Evolutionary conservation across 345 rosid genomes (phyloP), one percentile per base, ranked within the genome.

Genomic region (Punica granatum): DNA sequence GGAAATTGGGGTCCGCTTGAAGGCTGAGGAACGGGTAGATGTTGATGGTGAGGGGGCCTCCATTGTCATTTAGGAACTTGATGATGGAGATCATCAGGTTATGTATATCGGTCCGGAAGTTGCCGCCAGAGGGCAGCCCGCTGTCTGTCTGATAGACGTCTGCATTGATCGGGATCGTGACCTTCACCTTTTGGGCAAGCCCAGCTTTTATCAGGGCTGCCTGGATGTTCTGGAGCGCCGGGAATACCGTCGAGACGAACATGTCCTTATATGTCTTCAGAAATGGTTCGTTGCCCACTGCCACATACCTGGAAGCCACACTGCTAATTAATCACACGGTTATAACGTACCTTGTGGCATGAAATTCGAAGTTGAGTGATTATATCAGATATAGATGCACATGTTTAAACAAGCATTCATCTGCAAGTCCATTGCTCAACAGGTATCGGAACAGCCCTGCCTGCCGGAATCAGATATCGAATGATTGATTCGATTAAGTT

Each of bases 1-100:
- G 97, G 81, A 92, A 92, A 70, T 88, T 59, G 3, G 97, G 74
- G 67, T 90, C 93, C 0, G 86, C 77, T 33, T 92, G 72, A 35
- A 92, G 92, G 76, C 97, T 90, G 59, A 92, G 92, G 73, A 90
- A 92, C 10, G 97, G 98, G 72, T 92, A 92, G 60, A 95, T 95
- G 82, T 95, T 95, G 77, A 95, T 76, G 2, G 88, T 85, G 54
- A 92, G 73, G 1, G 89, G 85, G 21, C 82, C 83, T 8, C 73
- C 76, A 12, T 76, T 88, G 70, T 92, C 82, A 7, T 72, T 79
- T 0, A 88, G 80, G 78, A 90, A 95, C 71, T 82, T 77, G 60
- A 87, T 69, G 30, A 95, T 84, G 33, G 88, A 68, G 65, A 86
- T 60, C 96, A 95, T 82, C 43, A 88, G 80, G 34, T 66, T 78